Percentiles rank a stretch among this genome's conserved stretches.
phyloP scores from a whole-genome alignment of 192 early-diverging fungal genomes.

The Mortierella hygrophila region DNA sequence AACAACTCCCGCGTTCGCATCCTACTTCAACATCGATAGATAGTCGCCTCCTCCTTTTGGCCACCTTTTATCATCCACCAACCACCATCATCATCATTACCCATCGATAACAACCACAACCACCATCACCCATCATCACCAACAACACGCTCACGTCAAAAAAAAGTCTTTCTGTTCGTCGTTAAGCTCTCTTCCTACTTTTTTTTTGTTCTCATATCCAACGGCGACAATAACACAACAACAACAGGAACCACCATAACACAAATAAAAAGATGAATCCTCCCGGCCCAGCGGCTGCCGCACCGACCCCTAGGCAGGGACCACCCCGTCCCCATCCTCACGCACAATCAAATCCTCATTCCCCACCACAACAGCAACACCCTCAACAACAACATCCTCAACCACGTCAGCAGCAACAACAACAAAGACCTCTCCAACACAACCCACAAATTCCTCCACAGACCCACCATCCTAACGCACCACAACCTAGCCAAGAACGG shows the following conservation, averaged over 20 bases:
- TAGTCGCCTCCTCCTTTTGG: not conserved
- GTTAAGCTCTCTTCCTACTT: not conserved
- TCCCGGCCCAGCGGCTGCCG: not conserved
- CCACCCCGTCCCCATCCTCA: not conserved
- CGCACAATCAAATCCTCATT: not conserved
- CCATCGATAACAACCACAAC: not conserved
- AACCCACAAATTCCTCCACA: not conserved
- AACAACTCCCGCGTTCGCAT: not conserved
- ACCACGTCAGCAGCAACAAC: not conserved
- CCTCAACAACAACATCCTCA: not conserved
- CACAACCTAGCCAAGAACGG: not conserved
- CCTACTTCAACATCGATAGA: not conserved
- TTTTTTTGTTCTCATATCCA: not conserved
- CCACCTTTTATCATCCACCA: too few relatives aligned
- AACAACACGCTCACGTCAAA: not conserved
- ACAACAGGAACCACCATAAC: too few relatives aligned
- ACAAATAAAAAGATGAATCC: conserved; percentile 12
- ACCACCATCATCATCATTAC: not conserved
- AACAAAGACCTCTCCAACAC: not conserved
- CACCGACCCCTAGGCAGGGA: not conserved
- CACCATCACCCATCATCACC: not conserved
- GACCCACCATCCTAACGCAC: not conserved
- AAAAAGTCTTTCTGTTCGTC: not conserved
- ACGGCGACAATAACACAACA: not conserved
- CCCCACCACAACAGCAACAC: not conserved